Percentiles rank a stretch among this genome's conserved stretches.
These are phyloP conservation scores for Diaporthe caulivora DNA, from an alignment of 2,329 filamentous ascomycete genomes.

Conservation along the genomic window DNA sequence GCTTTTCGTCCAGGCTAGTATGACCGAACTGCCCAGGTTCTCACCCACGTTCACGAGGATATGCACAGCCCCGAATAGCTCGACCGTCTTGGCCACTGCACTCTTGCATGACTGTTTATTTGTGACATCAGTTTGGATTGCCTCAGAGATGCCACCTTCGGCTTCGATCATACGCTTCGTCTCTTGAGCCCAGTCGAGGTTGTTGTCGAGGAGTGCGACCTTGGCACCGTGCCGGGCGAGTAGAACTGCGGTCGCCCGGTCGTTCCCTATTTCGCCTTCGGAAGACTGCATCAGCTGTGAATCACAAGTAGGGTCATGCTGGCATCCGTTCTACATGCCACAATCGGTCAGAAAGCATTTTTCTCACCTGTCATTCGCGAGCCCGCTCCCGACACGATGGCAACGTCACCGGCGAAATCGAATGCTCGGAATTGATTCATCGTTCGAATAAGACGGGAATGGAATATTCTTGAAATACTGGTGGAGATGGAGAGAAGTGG, in stretches of 20 bases:
- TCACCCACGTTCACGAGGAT: slow-evolving; percentile 48
- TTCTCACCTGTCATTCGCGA: slow-evolving; percentile 45
- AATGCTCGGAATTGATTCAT: slow-evolving; percentile 42
- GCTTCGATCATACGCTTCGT: slow-evolving; percentile 48
- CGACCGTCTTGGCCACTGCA: slow-evolving; percentile 42
- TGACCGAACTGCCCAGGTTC: neutral
- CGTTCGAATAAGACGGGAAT: rapidly evolving
- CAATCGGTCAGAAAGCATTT: neutral
- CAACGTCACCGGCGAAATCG: slow-evolving; percentile 48
- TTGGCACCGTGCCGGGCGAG: slow-evolving; percentile 46
- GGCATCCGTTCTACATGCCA: neutral
- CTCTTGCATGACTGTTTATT: slow-evolving; percentile 43
- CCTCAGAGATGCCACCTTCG: slow-evolving; percentile 45
- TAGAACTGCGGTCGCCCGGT: slow-evolving; percentile 46
- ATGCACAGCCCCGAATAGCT: slow-evolving; percentile 44
- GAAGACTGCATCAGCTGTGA: neutral
- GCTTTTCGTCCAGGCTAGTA: no score
- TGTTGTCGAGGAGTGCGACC: slow-evolving; percentile 46
- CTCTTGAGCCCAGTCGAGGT: slow-evolving; percentile 44
- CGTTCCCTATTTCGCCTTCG: slow-evolving; percentile 47
- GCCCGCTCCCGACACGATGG: slow-evolving; percentile 50
- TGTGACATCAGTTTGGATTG: slow-evolving; percentile 45
- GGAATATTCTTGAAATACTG: rapidly evolving
- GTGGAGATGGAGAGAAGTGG: no score
- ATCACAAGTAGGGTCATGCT: rapidly evolving